Conservation (phyloP, 129 eudicot species). For the Lonicera japonica region DNA sequence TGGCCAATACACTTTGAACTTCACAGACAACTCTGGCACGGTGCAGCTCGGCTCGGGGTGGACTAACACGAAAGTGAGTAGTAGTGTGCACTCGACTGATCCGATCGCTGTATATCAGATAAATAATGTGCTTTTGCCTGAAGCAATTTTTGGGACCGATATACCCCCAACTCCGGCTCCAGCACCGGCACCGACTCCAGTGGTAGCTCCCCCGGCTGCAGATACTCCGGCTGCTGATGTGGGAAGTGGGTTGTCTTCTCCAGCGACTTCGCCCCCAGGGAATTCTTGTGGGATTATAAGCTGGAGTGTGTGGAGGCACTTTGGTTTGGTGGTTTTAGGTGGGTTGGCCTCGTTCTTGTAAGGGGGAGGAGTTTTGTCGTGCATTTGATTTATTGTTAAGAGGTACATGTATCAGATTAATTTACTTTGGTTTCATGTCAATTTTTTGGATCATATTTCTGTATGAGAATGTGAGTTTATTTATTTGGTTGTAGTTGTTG, state of each 20-base stretch:
- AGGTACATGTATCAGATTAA: slow-evolving; percentile 9
- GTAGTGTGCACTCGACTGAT: slow-evolving; percentile 69
- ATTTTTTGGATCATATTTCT: slow-evolving; percentile 33
- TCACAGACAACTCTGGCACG: slow-evolving; percentile 58
- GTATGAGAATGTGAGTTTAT: slow-evolving; percentile 34
- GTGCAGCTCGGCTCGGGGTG: slow-evolving; percentile 66
- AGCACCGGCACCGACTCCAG: slow-evolving; percentile 72
- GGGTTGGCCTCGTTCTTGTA: slow-evolving; percentile 37
- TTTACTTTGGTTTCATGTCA: slow-evolving; percentile 3
- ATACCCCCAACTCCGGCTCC: slow-evolving; percentile 84
- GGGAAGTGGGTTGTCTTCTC: slow-evolving; percentile 20
- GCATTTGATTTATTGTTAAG: slow-evolving; percentile 7
- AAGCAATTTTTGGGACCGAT: slow-evolving; percentile 87
- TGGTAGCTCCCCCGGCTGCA: slow-evolving; percentile 54
- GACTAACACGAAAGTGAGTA: slow-evolving; percentile 70
- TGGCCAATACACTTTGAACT: slow-evolving; percentile 49
- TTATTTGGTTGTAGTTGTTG: slow-evolving; percentile 12
- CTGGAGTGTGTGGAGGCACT: slow-evolving; percentile 27
- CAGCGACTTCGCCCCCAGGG: slow-evolving; percentile 19
- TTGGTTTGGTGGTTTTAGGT: slow-evolving; percentile 30
- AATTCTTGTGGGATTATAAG: slow-evolving; percentile 21
- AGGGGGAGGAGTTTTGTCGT: slow-evolving; percentile 9
- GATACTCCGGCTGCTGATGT: slow-evolving; percentile 49
- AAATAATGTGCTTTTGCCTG: slow-evolving; percentile 69
- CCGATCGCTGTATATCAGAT: slow-evolving; percentile 82